Base-by-base conservation (phyloP, 2,329 filamentous ascomycete genomes). In the Cyanodermella asteris region DNA sequence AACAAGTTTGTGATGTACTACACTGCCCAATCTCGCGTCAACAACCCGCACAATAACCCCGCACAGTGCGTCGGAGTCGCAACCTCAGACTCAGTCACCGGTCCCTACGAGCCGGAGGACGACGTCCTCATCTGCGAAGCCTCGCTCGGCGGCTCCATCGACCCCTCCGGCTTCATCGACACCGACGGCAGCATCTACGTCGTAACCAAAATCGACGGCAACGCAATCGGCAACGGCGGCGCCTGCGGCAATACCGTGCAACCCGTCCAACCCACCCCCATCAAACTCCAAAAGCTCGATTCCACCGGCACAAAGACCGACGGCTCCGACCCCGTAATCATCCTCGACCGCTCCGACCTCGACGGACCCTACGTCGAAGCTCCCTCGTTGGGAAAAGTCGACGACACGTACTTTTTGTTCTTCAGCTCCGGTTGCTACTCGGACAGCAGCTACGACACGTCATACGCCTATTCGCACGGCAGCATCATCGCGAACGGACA, bases 101-200 rank as follows among this genome's bases (percentile, higher is more conserved):
- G 67, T 0, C 66, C 66, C 0, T 72, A 64, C 36, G 40, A 37
- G 9, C 52, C 64, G 5, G 46, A n/a, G n/a, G n/a, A n/a, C n/a
- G n/a, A n/a, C n/a, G n/a, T n/a, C n/a, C n/a, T n/a, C n/a, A n/a
- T n/a, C n/a, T n/a, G n/a, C n/a, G n/a, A n/a, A n/a, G n/a, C n/a
- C n/a, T n/a, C n/a, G n/a, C n/a, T n/a, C n/a, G 67, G 68, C 12
- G 68, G 68, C 17, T 58, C 65, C 12, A 73, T 74, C 36, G 70
- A 75, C 36, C 50, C 68, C 0, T 50, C 61, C 0, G 64, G 61
- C 4, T 73, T 71, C 43, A 37, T 46, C 7, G 68, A 74, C 37
- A 39, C 41, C 7, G 53, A 57, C 21, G 61, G 60, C 16, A 53
- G 42, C 17, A 54, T 57, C 5, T 74, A 70, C 38, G 52, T 74